Evolutionary conservation across 805 yeast genomes (phyloP).

Genomic region (Ogataea trehalophila): DNA sequence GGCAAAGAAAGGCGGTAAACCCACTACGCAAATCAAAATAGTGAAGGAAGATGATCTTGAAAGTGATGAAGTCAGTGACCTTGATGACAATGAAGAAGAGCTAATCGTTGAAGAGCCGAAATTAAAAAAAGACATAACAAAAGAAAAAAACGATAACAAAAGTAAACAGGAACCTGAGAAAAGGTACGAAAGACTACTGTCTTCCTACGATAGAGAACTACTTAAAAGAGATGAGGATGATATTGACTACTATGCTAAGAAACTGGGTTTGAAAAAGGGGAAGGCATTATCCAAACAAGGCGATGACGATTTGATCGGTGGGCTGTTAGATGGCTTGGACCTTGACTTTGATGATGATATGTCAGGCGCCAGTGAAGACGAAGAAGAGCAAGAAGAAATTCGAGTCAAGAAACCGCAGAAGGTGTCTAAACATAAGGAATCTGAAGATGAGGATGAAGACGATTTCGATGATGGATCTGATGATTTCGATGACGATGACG

Average conservation of each 20-base stretch:
- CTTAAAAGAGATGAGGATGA: conserved; percentile 68
- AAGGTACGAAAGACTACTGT: conserved; percentile 21
- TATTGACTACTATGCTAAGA: conserved; percentile 75
- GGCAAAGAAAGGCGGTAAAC: conserved; percentile 22
- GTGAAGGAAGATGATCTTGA: conserved; percentile 7
- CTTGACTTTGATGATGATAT: conserved; percentile 32
- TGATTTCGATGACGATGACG: conserved; percentile 30
- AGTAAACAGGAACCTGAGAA: conserved; percentile 8
- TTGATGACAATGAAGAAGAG: not conserved
- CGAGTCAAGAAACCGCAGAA: conserved; percentile 11
- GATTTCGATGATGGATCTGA: conserved; percentile 18
- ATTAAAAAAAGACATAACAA: conserved; percentile 3
- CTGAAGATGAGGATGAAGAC: conserved; percentile 8
- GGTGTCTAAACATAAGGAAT: conserved; percentile 16
- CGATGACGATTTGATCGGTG: conserved; percentile 76
- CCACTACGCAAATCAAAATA: not conserved
- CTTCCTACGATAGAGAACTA: conserved; percentile 44
- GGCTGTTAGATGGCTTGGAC: conserved; percentile 74
- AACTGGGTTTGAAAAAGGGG: conserved; percentile 62
- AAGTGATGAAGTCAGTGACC: not conserved
- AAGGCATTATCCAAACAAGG: conserved; percentile 45
- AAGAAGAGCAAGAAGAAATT: not conserved
- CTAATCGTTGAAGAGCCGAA: conserved; percentile 11
- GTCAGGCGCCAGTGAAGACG: not conserved
- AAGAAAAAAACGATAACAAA: conserved; percentile 4